Evolutionary conservation across 176 grass and related monocot species (phyloP), one percentile per base, ranked within the genome.

Genomic region (Bonia amplexicaulis): DNA sequence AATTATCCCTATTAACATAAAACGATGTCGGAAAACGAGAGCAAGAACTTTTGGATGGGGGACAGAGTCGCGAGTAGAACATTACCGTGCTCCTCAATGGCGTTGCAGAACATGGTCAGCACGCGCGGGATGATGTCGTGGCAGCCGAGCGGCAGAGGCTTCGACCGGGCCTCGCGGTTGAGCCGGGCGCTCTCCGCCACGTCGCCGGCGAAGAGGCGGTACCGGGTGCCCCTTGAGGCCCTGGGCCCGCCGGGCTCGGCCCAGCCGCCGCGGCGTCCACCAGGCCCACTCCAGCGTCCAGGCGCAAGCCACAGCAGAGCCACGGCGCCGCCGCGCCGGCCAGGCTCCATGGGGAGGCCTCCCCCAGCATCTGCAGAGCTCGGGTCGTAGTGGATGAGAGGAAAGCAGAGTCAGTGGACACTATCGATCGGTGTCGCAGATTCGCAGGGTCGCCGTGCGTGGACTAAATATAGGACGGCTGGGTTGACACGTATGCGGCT

Each of bases 241-340:
- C 81, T 92, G 87, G n/a, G 68, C 76, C 26, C 78, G 78, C 7
- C 89, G 79, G n/a, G 61, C 57, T 12, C 40, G 48, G 2, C 76
- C 90, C 59, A 92, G 84, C 61, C 80, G 87, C 74, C 79, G 70
- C 51, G 87, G 90, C 80, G 83, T 92, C 83, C 84, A 80, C 90
- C 84, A 92, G 2, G 66, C 66, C 90, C 90, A 92, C 51, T 87
- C 74, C 64, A 87, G 20, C 59, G 41, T 82, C 80, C 35, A 77
- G 10, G 12, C 44, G 42, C 71, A n/a, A 80, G 79, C 90, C 86
- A 79, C 41, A 89, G 65, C 58, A 89, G 54, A 51, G 71, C 49
- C 54, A 53, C 74, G 45, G 72, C 75, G 81, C 51, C 35, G 35
- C 82, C 17, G 40, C 82, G 33, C 73, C 61, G 45, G 66, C 42